Evolutionary conservation across 2,329 filamentous ascomycete species (phyloP), one percentile per base, ranked within the genome.

Genomic region (Epichloe typhina): DNA sequence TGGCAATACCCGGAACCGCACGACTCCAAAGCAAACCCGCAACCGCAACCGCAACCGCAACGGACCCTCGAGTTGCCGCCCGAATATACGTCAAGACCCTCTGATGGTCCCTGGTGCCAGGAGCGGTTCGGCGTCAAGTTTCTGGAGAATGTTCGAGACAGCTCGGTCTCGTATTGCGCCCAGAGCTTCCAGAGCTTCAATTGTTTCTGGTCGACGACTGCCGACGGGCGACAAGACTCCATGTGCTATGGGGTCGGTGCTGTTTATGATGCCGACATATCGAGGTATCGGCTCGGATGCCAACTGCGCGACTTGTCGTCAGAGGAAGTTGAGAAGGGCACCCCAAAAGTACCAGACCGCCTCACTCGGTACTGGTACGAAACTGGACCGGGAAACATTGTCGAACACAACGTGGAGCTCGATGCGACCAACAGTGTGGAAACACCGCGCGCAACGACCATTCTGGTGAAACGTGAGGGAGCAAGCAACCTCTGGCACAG

Each of bases 381-480:
- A 2, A 66, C 64, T 1, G 63, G 63, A 4, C 61, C 63, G 1
- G 45, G 51, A 5, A 36, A 54, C 5, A 52, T 64, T 19, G 54
- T 65, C 12, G 40, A 54, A 7, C 39, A 58, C 13, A 58, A 49
- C 26, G 40, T 63, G 7, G 45, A 49, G 1, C 46, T 61, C 9
- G 47, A 50, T 21, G 21, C 35, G 15, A 15, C 31, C 19, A 36
- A 15, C 26, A 9, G n/a, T 26, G 26, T 12, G 53, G 42, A 15
- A 40, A 23, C 17, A 23, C 37, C 5, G 39, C 42, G 41, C 13
- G 44, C 37, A 15, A 31, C 26, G 3, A 50, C 50, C 21, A 56
- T 67, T n/a, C 55, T 66, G 7, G 50, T 67, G 36, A 65, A 64
- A 52, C 59, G 66, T n/a, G 66, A 68, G 54, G 64, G 63, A 8